Conservation (phyloP, 2,329 filamentous ascomycete genomes). For the Celoporthe dispersa region DNA sequence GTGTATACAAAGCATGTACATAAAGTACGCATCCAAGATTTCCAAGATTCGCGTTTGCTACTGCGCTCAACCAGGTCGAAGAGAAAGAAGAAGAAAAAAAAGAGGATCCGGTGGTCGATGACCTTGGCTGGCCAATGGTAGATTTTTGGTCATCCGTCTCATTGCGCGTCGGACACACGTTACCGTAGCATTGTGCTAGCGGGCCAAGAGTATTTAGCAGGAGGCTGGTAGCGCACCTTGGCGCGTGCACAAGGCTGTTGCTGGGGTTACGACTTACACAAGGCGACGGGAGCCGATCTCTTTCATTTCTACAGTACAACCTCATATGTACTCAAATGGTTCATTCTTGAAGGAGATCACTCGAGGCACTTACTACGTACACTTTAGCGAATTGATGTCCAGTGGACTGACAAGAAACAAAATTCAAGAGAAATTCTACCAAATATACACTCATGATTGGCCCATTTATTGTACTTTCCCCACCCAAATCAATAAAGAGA, state of each 20-base stretch:
- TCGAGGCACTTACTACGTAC: background rate
- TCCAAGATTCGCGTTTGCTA: background rate
- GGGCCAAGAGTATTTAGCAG: background rate
- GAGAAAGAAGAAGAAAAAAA: background rate
- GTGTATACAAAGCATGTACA: background rate
- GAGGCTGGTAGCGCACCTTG: conserved; percentile 1
- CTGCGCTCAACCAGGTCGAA: background rate
- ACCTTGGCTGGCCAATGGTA: background rate
- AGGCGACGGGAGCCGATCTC: background rate
- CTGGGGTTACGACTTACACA: conserved; percentile 7
- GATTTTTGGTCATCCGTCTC: background rate
- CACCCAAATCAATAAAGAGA: background rate
- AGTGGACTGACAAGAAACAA: background rate
- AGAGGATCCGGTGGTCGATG: background rate
- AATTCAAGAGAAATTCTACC: background rate
- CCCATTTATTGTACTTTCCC: background rate
- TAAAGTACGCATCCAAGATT: background rate
- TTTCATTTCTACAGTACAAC: too few species aligned
- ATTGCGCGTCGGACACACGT: background rate
- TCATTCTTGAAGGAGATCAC: background rate
- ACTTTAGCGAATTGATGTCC: background rate
- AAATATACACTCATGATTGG: background rate
- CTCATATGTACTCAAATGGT: background rate
- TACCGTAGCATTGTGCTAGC: background rate
- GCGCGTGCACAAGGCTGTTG: conserved; percentile 1